These are phyloP conservation scores for Rhodamnia rubescens DNA, from an alignment of 345 rosid genomes.

Conservation along the genomic window DNA sequence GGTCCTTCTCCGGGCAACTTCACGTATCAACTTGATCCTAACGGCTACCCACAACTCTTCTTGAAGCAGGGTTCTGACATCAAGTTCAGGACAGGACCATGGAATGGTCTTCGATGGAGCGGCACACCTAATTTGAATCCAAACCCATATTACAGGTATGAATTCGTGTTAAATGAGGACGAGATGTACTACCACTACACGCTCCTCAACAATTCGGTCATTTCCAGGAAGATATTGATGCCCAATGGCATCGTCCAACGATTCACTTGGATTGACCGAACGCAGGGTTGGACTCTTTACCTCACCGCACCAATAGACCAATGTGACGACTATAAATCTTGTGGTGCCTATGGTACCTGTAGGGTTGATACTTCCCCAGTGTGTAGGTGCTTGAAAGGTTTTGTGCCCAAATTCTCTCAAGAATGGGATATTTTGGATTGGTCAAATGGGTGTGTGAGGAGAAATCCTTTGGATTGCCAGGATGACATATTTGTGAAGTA, in stretches of 20 bases:
- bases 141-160: slow-evolving; percentile 4
- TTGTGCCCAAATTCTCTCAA: slow-evolving; percentile 15
- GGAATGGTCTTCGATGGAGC: slow-evolving; percentile 27
- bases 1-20: slow-evolving; percentile 17
- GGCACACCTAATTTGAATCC: slow-evolving; percentile 18
- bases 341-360: slow-evolving; percentile 35
- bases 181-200: slow-evolving; percentile 17
- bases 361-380: slow-evolving; percentile 11
- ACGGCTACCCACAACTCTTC: slow-evolving; percentile 20
- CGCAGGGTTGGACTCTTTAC: slow-evolving; percentile 16
- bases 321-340: slow-evolving; percentile 23
- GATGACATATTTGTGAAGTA: slow-evolving; percentile 15
- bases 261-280: slow-evolving; percentile 17
- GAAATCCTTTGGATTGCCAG: slow-evolving; percentile 13
- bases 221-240: slow-evolving; percentile 10
- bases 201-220: neutral
- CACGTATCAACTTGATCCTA: slow-evolving; percentile 5
- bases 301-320: slow-evolving; percentile 19
- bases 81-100: slow-evolving; percentile 20
- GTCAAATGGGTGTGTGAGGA: slow-evolving; percentile 34
- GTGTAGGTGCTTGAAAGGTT: slow-evolving; percentile 39
- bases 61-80: slow-evolving; percentile 1
- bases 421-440: slow-evolving; percentile 23
- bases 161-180: slow-evolving; percentile 5
- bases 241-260: slow-evolving; percentile 4